A percentile compares a stretch with the other conserved stretches of the same genome.
Evolutionary conservation across 139 green algal genomes (phyloP).

Genomic region (Volvox africanus): DNA sequence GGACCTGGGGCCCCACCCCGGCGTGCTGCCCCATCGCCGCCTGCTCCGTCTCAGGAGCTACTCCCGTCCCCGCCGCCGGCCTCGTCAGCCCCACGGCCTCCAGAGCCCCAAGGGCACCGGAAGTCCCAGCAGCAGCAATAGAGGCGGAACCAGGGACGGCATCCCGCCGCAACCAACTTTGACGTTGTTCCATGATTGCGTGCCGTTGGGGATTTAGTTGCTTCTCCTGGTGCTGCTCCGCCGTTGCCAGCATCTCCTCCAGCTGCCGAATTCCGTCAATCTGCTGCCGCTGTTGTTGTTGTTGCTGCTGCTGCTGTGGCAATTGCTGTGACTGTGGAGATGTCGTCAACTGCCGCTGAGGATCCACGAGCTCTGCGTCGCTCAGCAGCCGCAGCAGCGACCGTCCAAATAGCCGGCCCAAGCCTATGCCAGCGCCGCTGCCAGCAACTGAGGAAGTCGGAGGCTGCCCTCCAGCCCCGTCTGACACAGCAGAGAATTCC

Average conservation of each 20-base stretch:
- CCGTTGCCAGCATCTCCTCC: not conserved
- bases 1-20: not conserved
- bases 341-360: not conserved
- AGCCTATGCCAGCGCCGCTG: not conserved
- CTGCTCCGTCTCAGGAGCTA: not conserved
- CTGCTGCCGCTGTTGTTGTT: not conserved
- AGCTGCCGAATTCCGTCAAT: not conserved
- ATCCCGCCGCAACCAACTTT: no score
- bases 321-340: not conserved
- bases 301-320: not conserved
- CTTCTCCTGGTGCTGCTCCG: not conserved
- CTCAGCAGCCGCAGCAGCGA: slow-evolving; percentile 21
- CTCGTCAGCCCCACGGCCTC: not conserved
- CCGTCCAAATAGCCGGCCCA: not conserved
- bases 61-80: not conserved
- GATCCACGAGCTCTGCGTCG: not conserved
- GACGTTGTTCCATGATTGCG: not conserved
- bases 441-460: not conserved
- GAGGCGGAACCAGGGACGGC: no score
- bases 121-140: no score
- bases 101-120: not conserved
- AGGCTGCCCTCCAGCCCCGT: not conserved
- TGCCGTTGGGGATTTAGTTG: not conserved
- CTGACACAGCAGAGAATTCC: no score
- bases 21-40: not conserved